Base-by-base conservation (phyloP, 1,139 yeast genomes). In the Kurtzmaniella quercitrusa region DNA sequence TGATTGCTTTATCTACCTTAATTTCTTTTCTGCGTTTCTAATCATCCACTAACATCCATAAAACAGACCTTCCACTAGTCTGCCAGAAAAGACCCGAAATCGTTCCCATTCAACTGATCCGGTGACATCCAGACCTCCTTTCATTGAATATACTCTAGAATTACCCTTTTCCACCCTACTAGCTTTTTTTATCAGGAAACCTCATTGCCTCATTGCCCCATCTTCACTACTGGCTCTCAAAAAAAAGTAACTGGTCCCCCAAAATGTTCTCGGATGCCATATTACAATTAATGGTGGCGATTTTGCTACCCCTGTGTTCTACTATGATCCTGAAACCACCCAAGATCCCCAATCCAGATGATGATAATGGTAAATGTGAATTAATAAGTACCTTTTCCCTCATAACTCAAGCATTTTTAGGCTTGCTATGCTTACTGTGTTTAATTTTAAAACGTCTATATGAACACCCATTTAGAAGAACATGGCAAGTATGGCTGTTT, bases 401-500 rank as follows among this genome's bases (percentile, higher is more conserved):
- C 18, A 43, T 81, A 11, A 79, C 88, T 1, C 94, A 85, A 57
- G 73, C 75, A 1, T 52, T 74, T 4, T 61, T 93, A 66, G 98
- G 98, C 0, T 61, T 83, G 6, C 67, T 89, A 31, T 91, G 96
- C 23, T 63, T 93, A 11, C 74, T 84, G 16, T 80, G 94, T 2
- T 70, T 93, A 42, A 79, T 90, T 2, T 65, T 82, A 50, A 93
- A 93, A 57, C 72, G 98, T 45, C 78, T 70, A 50, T 79, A 81
- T 51, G 98, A 93, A 59, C 75, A 77, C 48, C 97, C 97, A 0
- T 61, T 75, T 41, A 75, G 91, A 49, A 70, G 98, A 51, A 89
- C 95, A 8, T 82, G 96, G 89, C 75, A 77, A 45, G 83, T 91
- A 14, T 93, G 98, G 98, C 60, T 77, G 17, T 91, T 81, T 58